Evolutionary conservation across 768 basidiomycete species (phyloP).

Genomic region (Lyophyllum semitale): DNA sequence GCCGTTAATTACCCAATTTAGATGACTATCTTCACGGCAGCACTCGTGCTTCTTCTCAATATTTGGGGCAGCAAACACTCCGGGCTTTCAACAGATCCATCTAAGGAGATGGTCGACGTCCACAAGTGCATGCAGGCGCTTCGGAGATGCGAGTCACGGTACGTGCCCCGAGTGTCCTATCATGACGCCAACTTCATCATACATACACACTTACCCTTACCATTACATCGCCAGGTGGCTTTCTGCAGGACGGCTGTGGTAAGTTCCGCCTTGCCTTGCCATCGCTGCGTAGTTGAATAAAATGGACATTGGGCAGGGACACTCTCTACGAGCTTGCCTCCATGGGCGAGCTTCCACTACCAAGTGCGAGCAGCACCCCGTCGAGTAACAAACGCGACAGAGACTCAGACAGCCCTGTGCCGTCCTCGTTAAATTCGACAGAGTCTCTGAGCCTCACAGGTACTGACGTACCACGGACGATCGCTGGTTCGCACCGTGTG

Average conservation of each 20-base stretch:
- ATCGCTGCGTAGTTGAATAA: constrained; percentile 24
- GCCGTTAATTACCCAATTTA: constrained; percentile 12
- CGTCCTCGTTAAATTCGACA: too few relatives aligned
- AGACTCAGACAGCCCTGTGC: too few relatives aligned
- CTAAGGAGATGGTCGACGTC: constrained; percentile 65
- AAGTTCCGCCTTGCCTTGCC: constrained; percentile 5
- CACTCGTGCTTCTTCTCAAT: too few relatives aligned
- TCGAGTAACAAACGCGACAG: constrained; percentile 61
- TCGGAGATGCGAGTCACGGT: constrained; percentile 42
- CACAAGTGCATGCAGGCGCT: constrained; percentile 66
- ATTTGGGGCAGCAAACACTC: too few relatives aligned
- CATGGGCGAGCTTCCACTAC: too few relatives aligned
- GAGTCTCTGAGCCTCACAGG: background rate
- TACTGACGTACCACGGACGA: too few relatives aligned
- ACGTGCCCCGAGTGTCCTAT: background rate
- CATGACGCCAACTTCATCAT: background rate
- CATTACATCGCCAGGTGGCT: constrained; percentile 33
- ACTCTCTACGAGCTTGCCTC: too few relatives aligned
- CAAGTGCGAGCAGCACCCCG: constrained; percentile 53
- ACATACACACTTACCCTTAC: background rate
- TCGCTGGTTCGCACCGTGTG: too few relatives aligned
- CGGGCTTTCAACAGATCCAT: constrained; percentile 47
- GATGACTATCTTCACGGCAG: too few relatives aligned
- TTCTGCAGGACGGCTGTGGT: constrained; percentile 48
- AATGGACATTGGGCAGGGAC: too few relatives aligned